Base-by-base conservation (phyloP, 371 early-diverging fungal species). In the Syncephalis fuscata region DNA sequence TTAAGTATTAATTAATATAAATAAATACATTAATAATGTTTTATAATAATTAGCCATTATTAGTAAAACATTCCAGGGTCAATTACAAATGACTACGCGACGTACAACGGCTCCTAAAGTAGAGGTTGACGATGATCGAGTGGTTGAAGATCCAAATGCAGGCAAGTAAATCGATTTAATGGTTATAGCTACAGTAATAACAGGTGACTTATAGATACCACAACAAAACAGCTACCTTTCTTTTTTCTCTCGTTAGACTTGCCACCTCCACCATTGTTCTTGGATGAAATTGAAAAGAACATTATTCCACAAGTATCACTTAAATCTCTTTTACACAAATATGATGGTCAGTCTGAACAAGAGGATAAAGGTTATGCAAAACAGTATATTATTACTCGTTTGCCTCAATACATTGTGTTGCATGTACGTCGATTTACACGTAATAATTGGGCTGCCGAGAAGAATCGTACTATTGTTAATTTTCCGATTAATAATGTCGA, bases 401-500 rank as follows among this genome's bases (percentile, higher is more conserved):
- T 93, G 15, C 98, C 98, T 1, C 65, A 69, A 23, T 96, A 83
- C 57, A 63, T 98, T 14, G 85, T 96, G 32, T 76, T 96, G 46
- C 84, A 88, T 57, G 78, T 93, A 49, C 89, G 88, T 58, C 71
- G 98, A 27, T 92, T 97, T 55, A 75, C 78, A 5, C 92, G 88
- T 59, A 89, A 87, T 63, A 86, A 80, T 53, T 88, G 83, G 71
- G 63, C 73, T 5, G 51, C 60, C 9, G 98, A 98, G 58, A 92
- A 92, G 69, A 95, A 95, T 57, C 92, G 88, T 0, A 98, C 98
- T 2, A 93, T 98, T 56, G 94, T 98, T n/a, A 92, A 86, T 50
- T 96, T 88, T 47, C 88, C 94, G 1, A 80, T 92, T 49, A 77
- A 78, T 48, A 76, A 81, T 45, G 57, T 93, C 2, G 82, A 88